Conservation (phyloP, 768 basidiomycete genomes). For the Coprinopsis sp. region DNA sequence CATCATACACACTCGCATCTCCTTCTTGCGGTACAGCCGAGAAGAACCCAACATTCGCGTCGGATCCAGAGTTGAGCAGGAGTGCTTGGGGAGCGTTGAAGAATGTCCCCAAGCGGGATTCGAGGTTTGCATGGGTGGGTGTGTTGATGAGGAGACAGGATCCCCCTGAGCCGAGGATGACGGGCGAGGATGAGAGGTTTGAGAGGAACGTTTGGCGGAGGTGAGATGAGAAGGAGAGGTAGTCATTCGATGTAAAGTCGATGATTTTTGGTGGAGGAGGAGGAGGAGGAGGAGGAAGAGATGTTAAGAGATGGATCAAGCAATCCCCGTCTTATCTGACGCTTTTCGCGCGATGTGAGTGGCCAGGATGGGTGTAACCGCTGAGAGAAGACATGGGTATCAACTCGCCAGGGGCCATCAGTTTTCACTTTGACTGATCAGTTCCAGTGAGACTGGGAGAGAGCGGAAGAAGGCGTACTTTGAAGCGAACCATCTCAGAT, state of each 20-base stretch:
- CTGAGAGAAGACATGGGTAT: conserved; percentile 38
- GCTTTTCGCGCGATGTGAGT: conserved; percentile 57
- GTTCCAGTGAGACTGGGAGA: neutral
- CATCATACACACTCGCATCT: conserved; percentile 80
- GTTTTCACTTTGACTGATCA: conserved; percentile 46
- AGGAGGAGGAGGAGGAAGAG: conserved; percentile 26
- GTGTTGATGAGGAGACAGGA: conserved; percentile 83
- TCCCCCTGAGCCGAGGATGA: conserved; percentile 81
- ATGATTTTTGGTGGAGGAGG: conserved; percentile 23
- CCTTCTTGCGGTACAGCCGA: conserved; percentile 69
- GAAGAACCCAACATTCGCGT: conserved; percentile 89
- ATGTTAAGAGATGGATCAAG: conserved; percentile 37
- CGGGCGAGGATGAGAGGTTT: conserved; percentile 43
- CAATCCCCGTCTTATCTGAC: conserved; percentile 67
- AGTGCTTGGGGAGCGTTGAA: conserved; percentile 59
- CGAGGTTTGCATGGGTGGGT: conserved; percentile 64
- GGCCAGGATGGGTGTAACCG: conserved; percentile 33
- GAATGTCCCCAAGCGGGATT: conserved; percentile 60
- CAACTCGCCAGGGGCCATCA: conserved; percentile 89
- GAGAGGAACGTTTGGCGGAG: conserved; percentile 58
- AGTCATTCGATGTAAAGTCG: conserved; percentile 91
- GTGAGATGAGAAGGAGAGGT: conserved; percentile 68
- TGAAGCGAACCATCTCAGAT: conserved; percentile 74
- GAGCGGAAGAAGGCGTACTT: conserved; percentile 32
- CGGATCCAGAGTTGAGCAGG: conserved; percentile 90